Evolutionary conservation across 1,139 yeast genomes (phyloP).

Genomic region (Saccharomyces pastorianus): DNA sequence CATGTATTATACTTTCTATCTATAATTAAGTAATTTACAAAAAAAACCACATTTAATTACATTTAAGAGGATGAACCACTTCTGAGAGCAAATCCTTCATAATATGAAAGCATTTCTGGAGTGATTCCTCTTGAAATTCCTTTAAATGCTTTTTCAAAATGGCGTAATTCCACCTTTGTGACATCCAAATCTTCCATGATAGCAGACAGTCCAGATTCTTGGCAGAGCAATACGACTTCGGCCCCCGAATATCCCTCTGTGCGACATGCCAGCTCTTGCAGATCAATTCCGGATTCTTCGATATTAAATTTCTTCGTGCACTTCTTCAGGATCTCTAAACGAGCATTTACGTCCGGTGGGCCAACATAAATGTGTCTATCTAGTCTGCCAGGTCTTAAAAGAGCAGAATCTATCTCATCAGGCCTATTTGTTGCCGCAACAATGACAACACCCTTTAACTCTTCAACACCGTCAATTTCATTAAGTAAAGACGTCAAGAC

Average conservation of each 20-base stretch:
- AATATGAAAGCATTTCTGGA: slow-evolving; percentile 71
- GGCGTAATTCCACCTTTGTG: slow-evolving; percentile 45
- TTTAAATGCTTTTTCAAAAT: slow-evolving; percentile 62
- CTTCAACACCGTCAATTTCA: slow-evolving; percentile 95
- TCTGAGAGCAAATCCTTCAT: slow-evolving; percentile 49
- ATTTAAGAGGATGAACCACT: slow-evolving; percentile 19
- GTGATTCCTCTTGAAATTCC: slow-evolving; percentile 75
- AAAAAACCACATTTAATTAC: not conserved
- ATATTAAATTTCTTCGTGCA: slow-evolving; percentile 50
- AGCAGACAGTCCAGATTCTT: slow-evolving; percentile 90
- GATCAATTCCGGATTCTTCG: slow-evolving; percentile 37
- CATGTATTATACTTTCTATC: not conserved
- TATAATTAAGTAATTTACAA: not conserved
- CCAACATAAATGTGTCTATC: slow-evolving; percentile 87
- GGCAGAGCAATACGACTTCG: slow-evolving; percentile 83
- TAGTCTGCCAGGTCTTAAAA: slow-evolving; percentile 86
- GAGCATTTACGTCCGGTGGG: slow-evolving; percentile 79
- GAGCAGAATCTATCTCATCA: slow-evolving; percentile 82
- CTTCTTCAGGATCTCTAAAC: slow-evolving; percentile 66
- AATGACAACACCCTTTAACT: slow-evolving; percentile 81
- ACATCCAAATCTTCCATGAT: slow-evolving; percentile 68
- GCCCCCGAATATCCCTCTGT: slow-evolving; percentile 97
- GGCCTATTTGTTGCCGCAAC: slow-evolving; percentile 96
- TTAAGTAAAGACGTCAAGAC: slow-evolving; percentile 83
- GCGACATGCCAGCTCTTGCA: slow-evolving; percentile 43